Conservation (phyloP, 345 rosid species). For the Litchi chinensis region DNA sequence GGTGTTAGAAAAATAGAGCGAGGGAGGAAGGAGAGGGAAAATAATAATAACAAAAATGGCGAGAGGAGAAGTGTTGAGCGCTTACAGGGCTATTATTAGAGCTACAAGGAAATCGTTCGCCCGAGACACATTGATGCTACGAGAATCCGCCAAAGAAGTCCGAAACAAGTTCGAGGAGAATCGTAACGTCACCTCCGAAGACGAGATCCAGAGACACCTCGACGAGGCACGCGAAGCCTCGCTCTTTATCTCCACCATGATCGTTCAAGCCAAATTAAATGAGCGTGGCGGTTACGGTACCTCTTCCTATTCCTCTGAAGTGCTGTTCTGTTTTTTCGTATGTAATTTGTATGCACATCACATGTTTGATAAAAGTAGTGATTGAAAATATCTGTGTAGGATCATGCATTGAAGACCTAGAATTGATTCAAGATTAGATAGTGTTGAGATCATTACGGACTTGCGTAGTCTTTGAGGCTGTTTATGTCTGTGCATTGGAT, state of each 20-base stretch:
- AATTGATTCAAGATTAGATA: too few relatives aligned
- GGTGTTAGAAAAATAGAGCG: neutral
- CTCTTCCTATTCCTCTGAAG: neutral
- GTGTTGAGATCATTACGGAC: neutral
- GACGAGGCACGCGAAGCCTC: conserved; percentile 90
- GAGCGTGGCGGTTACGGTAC: conserved; percentile 87
- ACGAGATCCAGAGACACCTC: conserved; percentile 68
- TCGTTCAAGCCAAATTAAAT: conserved; percentile 90
- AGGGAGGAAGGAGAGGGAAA: neutral
- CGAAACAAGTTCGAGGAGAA: conserved; percentile 83
- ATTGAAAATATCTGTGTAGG: neutral
- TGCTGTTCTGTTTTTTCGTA: neutral
- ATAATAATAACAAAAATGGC: conserved; percentile 33
- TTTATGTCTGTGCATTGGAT: neutral
- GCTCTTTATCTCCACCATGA: conserved; percentile 79
- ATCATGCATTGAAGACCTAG: neutral
- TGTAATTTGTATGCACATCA: neutral
- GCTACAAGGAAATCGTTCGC: conserved; percentile 77
- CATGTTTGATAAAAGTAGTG: conserved; percentile 1
- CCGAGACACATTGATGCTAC: conserved; percentile 74
- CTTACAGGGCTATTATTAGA: conserved; percentile 68
- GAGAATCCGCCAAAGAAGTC: conserved; percentile 68
- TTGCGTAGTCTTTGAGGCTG: neutral
- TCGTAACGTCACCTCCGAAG: conserved; percentile 59
- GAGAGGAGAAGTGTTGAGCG: conserved; percentile 55